phyloP scores from a whole-genome alignment of 306 rosid species.

The Neltuma alba region DNA sequence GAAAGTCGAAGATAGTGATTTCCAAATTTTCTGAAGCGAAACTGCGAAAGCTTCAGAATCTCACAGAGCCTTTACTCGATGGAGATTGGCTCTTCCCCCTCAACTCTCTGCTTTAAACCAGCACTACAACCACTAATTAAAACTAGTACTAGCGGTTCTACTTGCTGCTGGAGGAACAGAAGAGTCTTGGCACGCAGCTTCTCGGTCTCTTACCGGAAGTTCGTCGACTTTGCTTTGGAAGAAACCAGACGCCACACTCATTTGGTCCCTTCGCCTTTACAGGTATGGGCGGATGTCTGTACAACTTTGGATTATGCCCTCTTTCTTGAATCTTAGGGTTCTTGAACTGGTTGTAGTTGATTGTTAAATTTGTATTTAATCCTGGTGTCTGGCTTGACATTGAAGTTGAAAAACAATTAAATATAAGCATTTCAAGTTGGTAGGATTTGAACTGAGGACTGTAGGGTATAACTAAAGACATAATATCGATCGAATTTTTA shows the following conservation, averaged over 20 bases:
- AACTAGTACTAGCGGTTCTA: not conserved
- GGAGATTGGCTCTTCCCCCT: constrained; percentile 39
- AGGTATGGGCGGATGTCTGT: constrained; percentile 21
- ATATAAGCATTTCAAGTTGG: not conserved
- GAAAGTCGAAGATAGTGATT: not conserved
- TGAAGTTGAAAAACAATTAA: not conserved
- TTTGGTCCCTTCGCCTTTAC: constrained; percentile 51
- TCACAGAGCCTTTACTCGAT: not conserved
- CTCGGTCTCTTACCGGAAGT: constrained; percentile 44
- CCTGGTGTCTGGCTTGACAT: not conserved
- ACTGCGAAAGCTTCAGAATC: not conserved
- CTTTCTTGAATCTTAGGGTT: constrained; percentile 15
- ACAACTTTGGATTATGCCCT: not conserved
- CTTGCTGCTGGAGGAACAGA: constrained; percentile 13
- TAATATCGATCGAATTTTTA: not conserved
- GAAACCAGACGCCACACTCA: constrained; percentile 41
- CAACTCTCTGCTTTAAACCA: constrained; percentile 30
- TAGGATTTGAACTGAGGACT: not conserved
- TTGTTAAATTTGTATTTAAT: not conserved
- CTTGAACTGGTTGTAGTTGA: not conserved
- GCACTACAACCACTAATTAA: constrained; percentile 10
- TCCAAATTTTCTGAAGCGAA: not conserved
- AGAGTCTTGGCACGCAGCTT: not conserved
- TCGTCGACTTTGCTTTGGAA: constrained; percentile 52
- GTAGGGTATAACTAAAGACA: not conserved